Evolutionary conservation across 192 early-diverging fungal species (phyloP).

Genomic region (Obelidium mucronatum): DNA sequence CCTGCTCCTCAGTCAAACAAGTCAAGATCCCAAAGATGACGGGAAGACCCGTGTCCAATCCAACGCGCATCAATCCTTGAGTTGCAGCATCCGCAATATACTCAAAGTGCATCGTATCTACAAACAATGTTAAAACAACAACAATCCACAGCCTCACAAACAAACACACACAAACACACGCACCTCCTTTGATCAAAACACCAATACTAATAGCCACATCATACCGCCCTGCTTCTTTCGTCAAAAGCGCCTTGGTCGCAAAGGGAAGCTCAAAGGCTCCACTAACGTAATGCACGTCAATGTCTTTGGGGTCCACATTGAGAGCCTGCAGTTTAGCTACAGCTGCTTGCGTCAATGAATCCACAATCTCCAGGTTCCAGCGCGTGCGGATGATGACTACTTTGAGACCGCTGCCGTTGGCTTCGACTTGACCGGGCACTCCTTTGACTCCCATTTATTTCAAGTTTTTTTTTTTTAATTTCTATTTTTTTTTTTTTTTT

Average conservation of each 20-base stretch:
- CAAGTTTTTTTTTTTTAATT: background rate
- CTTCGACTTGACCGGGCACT: background rate
- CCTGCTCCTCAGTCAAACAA: conserved; percentile 91
- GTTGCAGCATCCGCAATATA: conserved; percentile 96
- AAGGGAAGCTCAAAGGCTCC: conserved; percentile 97
- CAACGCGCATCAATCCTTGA: conserved; percentile 96
- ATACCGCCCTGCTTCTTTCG: conserved; percentile 63
- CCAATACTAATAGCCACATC: conserved; percentile 95
- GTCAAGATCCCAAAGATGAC: conserved; percentile 97
- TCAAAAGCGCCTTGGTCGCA: conserved; percentile 79
- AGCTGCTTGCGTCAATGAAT: conserved; percentile 80
- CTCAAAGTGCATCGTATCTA: conserved; percentile 96
- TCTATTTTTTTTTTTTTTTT: too few relatives aligned
- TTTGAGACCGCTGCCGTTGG: conserved; percentile 33
- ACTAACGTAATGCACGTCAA: conserved; percentile 80
- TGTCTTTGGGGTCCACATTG: conserved; percentile 76
- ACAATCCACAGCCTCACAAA: background rate
- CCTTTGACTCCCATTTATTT: conserved; percentile 1
- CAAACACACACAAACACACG: background rate
- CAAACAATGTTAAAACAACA: background rate
- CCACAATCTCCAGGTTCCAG: conserved; percentile 92
- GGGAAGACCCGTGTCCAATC: conserved; percentile 85
- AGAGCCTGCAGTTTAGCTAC: conserved; percentile 67
- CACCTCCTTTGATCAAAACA: conserved; percentile 95
- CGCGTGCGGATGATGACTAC: conserved; percentile 80